These are phyloP conservation scores for Trichosporon sp. DNA, from an alignment of 1,284 basidiomycete genomes.

Conservation along the genomic window DNA sequence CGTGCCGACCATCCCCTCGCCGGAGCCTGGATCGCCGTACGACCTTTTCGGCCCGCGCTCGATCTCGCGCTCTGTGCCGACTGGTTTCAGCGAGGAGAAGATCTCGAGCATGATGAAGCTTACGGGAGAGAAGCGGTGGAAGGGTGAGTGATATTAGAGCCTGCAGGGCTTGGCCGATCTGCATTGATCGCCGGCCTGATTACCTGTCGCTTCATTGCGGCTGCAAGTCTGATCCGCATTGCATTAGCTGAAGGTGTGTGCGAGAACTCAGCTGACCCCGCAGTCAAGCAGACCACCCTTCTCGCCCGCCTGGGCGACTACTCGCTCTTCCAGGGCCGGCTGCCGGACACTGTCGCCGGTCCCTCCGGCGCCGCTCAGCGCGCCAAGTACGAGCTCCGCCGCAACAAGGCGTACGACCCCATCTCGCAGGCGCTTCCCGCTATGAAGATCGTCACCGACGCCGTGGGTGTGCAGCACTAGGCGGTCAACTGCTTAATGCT, in stretches of 20 bases:
- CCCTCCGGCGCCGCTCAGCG: neutral
- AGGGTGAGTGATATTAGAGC: too few relatives aligned
- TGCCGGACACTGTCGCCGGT: neutral
- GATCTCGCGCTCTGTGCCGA: neutral
- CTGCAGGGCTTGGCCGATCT: too few relatives aligned
- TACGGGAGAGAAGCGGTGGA: neutral
- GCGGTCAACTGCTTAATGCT: too few relatives aligned
- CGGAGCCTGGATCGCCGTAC: neutral
- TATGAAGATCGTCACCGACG: slow-evolving; percentile 7
- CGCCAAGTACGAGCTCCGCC: slow-evolving; percentile 2
- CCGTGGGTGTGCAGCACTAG: neutral
- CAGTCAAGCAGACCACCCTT: slow-evolving; percentile 22
- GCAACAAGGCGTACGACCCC: slow-evolving; percentile 5
- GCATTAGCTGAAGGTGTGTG: neutral
- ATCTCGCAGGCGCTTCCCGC: slow-evolving; percentile 4
- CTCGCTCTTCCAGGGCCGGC: slow-evolving; percentile 10
- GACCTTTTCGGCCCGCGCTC: neutral
- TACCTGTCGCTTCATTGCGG: too few relatives aligned
- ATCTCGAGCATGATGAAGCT: neutral
- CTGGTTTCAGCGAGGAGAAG: neutral
- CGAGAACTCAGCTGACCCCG: neutral
- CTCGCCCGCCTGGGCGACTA: slow-evolving; percentile 24
- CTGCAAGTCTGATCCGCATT: too few relatives aligned
- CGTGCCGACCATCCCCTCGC: neutral
- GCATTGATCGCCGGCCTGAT: too few relatives aligned